Evolutionary conservation across 2,329 filamentous ascomycete genomes (phyloP).

Genomic region (Fusarium sp.): DNA sequence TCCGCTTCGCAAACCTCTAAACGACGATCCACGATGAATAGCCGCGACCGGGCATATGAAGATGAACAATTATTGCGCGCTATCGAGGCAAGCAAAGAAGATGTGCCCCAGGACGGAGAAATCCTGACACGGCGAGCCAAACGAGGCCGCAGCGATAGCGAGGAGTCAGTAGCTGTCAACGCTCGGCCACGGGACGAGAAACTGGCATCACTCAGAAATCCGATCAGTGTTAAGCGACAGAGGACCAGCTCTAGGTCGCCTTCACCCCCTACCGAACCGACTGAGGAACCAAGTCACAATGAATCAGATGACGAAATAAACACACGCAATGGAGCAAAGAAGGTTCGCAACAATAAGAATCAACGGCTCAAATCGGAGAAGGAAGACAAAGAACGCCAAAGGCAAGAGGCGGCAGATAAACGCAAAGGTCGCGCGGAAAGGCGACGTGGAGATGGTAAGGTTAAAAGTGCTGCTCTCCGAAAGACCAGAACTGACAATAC

Average conservation of each 20-base stretch:
- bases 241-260: slow-evolving; percentile 83
- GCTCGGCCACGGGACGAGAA: slow-evolving; percentile 38
- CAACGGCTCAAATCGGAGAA: slow-evolving; percentile 74
- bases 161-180: slow-evolving; percentile 77
- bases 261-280: slow-evolving; percentile 63
- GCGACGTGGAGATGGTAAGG: slow-evolving; percentile 81
- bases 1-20: slow-evolving; percentile 71
- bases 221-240: slow-evolving; percentile 80
- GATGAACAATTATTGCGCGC: slow-evolving; percentile 90
- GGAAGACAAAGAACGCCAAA: slow-evolving; percentile 80
- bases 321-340: slow-evolving; percentile 67
- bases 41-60: slow-evolving; percentile 92
- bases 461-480: not conserved
- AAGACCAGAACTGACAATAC: slow-evolving; percentile 25
- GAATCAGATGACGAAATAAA: slow-evolving; percentile 79
- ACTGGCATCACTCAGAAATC: slow-evolving; percentile 67
- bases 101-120: slow-evolving; percentile 68
- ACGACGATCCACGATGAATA: slow-evolving; percentile 96
- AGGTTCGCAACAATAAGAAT: slow-evolving; percentile 69
- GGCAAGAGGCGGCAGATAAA: slow-evolving; percentile 80
- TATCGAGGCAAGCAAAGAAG: slow-evolving; percentile 94
- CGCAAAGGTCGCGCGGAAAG: slow-evolving; percentile 86
- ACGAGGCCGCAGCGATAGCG: slow-evolving; percentile 88
- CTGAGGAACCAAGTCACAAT: slow-evolving; percentile 65
- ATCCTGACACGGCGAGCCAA: slow-evolving; percentile 77